phyloP scores from a whole-genome alignment of 441 rosid species.

The Populus hybrid region DNA sequence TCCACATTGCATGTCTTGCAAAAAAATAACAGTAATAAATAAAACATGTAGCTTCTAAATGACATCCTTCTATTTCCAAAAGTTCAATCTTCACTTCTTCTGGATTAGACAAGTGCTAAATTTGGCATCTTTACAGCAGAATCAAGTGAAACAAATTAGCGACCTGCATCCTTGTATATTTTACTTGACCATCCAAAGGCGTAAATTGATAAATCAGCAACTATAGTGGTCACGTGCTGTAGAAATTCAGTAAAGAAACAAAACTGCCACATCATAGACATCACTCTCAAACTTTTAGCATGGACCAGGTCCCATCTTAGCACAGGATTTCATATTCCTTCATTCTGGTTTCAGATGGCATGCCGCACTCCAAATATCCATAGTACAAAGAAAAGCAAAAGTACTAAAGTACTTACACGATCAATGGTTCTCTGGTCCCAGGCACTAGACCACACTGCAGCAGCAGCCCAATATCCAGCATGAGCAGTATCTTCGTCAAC shows the following conservation, averaged over 20 bases:
- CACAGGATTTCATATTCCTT: background rate
- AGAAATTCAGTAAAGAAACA: background rate
- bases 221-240: background rate
- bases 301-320: background rate
- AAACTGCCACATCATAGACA: background rate
- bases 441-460: conserved; percentile 87
- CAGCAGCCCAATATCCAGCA: conserved; percentile 97
- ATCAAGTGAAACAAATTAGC: conserved; percentile 1
- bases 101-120: background rate
- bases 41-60: background rate
- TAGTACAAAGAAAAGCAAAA: conserved; percentile 16
- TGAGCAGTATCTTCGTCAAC: conserved; percentile 57
- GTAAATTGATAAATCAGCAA: background rate
- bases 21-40: background rate
- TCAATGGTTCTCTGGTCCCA: conserved; percentile 98
- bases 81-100: background rate
- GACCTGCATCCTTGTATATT: background rate
- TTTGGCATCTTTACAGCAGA: background rate
- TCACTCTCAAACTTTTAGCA: background rate
- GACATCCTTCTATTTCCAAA: background rate
- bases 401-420: conserved; percentile 56
- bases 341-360: conserved; percentile 9
- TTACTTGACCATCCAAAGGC: background rate
- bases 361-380: conserved; percentile 12
- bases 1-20: background rate